Percentiles rank a stretch among this genome's conserved stretches.
Conservation (phyloP, 2,329 filamentous ascomycete genomes). For the Zasmidium angulare region DNA sequence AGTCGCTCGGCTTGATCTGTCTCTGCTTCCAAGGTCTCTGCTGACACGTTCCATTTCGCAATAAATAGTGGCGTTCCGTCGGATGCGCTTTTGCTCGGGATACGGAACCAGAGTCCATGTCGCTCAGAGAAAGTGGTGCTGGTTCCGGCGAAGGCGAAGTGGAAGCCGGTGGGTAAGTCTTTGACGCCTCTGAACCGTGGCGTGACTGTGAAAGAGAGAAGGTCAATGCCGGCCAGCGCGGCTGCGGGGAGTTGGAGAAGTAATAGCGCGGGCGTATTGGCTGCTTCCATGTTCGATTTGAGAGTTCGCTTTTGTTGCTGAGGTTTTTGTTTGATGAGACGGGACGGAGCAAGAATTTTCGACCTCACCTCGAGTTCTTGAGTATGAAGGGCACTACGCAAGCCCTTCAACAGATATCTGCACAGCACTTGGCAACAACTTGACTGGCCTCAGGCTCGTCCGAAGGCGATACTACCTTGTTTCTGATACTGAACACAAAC, state of each 20-base stretch:
- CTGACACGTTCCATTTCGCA: constrained; percentile 55
- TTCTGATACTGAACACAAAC: too few relatives aligned
- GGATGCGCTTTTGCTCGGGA: constrained; percentile 31
- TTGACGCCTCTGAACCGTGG: constrained; percentile 62
- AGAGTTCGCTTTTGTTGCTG: too few relatives aligned
- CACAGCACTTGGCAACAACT: too few relatives aligned
- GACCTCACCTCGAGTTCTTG: background rate
- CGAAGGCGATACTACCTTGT: too few relatives aligned
- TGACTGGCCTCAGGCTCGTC: too few relatives aligned
- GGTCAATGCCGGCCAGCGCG: constrained; percentile 55
- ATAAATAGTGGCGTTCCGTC: constrained; percentile 45
- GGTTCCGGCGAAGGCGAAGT: constrained; percentile 62
- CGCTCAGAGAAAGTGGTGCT: constrained; percentile 60
- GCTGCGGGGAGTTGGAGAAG: constrained; percentile 47
- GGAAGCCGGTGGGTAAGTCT: constrained; percentile 57
- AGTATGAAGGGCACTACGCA: too few relatives aligned
- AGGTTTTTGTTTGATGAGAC: background rate
- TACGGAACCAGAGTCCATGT: constrained; percentile 62
- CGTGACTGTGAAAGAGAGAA: constrained; percentile 63
- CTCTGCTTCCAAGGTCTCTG: constrained; percentile 48
- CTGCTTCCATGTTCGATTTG: constrained; percentile 24
- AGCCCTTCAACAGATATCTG: too few relatives aligned
- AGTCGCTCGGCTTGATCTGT: constrained; percentile 44
- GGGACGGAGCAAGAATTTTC: background rate
- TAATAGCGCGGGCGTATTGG: constrained; percentile 33